Base-by-base conservation (phyloP, 2,329 filamentous ascomycete genomes). In the Fusarium pilosicola region DNA sequence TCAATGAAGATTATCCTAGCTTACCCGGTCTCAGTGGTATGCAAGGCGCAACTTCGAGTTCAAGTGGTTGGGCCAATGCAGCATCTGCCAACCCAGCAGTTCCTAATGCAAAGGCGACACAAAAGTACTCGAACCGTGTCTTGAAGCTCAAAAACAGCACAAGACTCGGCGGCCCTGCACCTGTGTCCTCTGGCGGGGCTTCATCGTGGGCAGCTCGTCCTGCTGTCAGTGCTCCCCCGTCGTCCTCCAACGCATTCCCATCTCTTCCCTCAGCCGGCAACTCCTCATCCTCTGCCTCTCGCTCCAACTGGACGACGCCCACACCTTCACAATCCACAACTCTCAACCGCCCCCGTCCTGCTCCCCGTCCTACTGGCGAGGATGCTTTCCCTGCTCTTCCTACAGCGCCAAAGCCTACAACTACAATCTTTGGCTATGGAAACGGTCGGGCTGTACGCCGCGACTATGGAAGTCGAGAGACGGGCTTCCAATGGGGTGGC, bases 1-100 rank as follows among this genome's bases (percentile, higher is more conserved):
- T 97, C 83, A 97, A 97, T 75, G 95, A 98, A 82, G 95, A 98
- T 80, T 98, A 98, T 76, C 96, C 96, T 1, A 94, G 93, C 4
- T 86, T 98, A 2, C 95, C 96, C 3, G 92, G 93, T 0, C 88
- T 94, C 2, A 88, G 89, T 62, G 92, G 92, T 57, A 89, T 92
- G 82, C 87, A 91, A 42, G 91, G 91, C 32, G 87, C 85, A 8
- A 88, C 88, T 1, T 88, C 88, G 0, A 84, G 86, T 14, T 88
- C 83, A 15, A 88, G 85, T 63, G 89, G 88, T 66, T 90, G 92
- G 90, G 90, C 81, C 73, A 85, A 80, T 48, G 93, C 87, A 1
- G 89, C 89, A 1, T 85, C 81, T 66, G 89, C 81, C 84, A 96
- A 71, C 80, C 95, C 80, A 56, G 81, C 78, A 6, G 64, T 80